Conservation (phyloP, 257 asterid genomes). For the Pogostemon cablin region DNA sequence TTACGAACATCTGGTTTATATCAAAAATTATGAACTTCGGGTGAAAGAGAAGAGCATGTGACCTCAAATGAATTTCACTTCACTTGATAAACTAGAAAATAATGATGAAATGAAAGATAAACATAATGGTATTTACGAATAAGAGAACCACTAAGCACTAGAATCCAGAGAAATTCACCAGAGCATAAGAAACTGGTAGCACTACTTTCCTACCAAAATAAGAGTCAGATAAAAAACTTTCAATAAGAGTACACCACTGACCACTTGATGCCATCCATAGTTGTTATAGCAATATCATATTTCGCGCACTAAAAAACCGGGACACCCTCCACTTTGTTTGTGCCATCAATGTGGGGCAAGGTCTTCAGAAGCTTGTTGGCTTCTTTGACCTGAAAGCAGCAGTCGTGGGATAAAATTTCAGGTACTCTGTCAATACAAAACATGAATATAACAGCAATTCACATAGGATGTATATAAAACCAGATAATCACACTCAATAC, state of each 20-base stretch:
- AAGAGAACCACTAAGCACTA: not conserved
- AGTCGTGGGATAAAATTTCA: constrained; percentile 8
- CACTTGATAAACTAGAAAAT: not conserved
- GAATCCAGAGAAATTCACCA: not conserved
- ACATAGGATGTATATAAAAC: not conserved
- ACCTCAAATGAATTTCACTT: not conserved
- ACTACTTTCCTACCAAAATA: constrained; percentile 16
- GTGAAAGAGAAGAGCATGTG: not conserved
- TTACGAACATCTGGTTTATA: constrained; percentile 2
- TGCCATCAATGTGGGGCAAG: constrained; percentile 51
- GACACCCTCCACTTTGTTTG: constrained; percentile 80
- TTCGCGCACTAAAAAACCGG: constrained; percentile 95
- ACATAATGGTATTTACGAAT: not conserved
- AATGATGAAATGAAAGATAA: not conserved
- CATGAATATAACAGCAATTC: not conserved
- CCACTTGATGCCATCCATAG: constrained; percentile 89
- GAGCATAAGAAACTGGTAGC: not conserved
- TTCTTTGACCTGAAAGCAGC: constrained; percentile 75
- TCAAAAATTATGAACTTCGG: not conserved
- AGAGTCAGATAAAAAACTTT: not conserved
- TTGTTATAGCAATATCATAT: constrained; percentile 90
- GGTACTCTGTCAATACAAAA: constrained; percentile 63
- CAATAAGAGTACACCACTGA: constrained; percentile 41
- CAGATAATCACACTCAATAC: constrained; percentile 41
- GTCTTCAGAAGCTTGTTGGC: constrained; percentile 85